Base-by-base conservation (phyloP, 2,329 filamentous ascomycete genomes). In the Cladophialophora psammophila region DNA sequence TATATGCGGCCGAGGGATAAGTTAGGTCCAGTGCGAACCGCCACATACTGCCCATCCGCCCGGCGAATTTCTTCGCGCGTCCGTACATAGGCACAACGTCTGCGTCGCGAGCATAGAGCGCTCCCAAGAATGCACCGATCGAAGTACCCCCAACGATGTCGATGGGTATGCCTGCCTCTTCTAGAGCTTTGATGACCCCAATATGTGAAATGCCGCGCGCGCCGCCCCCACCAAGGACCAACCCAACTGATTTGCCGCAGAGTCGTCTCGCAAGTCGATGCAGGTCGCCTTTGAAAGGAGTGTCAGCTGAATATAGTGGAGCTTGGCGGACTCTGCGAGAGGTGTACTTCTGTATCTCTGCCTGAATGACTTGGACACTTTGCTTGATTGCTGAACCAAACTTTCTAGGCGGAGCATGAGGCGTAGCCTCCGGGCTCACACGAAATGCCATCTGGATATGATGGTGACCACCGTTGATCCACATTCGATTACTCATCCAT, bases 11-110 rank as follows among this genome's bases (percentile, higher is more conserved):
- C 5, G 94, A 95, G 0, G 95, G 95, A 77, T 99, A 99, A 0
- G 95, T 99, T 73, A 99, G 80, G 76, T 99, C 95, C 2, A 99
- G 84, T 0, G 94, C 94, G 77, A 99, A 97, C n/a, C 95, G 89
- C 95, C 95, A 99, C 81, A 98, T 92, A 79, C 94, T 98, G 53
- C 92, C 93, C 96, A 99, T 99, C n/a, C 96, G 91, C 4, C 95
- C 94, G 0, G 95, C 88, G 78, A 99, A 99, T 77, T 97, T 97
- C 85, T 99, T 99, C 13, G 93, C 93, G 54, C 96, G 87, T 0
- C 95, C 95, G 74, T 96, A 97, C 87, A 98, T 97, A 12, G 95
- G 95, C 4, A 99, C 94, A 0, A 97, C 90, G 75, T 99, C 96
- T 9, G 94, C 95, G 76, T 99, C 95, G 64, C 94, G 91, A 1